A percentile compares a stretch with the other conserved stretches of the same genome.
Evolutionary conservation across 345 rosid species (phyloP).

Genomic region (Anastatica hierochuntica): DNA sequence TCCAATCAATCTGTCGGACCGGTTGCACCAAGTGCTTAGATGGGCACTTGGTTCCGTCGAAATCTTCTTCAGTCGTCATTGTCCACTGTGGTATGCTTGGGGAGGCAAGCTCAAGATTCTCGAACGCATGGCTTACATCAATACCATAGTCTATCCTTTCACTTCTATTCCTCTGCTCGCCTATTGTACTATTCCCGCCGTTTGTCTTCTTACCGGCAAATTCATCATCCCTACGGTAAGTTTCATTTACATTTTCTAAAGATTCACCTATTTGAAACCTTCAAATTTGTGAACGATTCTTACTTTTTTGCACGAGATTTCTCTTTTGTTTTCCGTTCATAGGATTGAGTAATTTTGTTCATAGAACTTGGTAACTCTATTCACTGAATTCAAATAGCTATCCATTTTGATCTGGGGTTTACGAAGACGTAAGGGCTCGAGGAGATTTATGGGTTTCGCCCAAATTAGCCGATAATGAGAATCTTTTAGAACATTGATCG

Average conservation of each 20-base stretch:
- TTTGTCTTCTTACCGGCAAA: conserved; percentile 92
- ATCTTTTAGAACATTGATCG: too few relatives aligned
- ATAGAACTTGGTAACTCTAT: too few relatives aligned
- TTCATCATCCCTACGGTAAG: conserved; percentile 88
- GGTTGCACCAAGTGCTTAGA: conserved; percentile 89
- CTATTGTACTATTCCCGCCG: conserved; percentile 84
- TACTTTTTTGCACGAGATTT: too few relatives aligned
- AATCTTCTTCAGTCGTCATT: conserved; percentile 89
- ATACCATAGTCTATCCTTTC: conserved; percentile 88
- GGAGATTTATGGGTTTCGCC: too few relatives aligned
- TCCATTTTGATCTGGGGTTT: too few relatives aligned
- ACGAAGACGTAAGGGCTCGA: too few relatives aligned
- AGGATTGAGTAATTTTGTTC: too few relatives aligned
- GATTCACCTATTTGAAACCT: too few relatives aligned
- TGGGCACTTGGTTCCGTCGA: conserved; percentile 98
- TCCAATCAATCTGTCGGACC: conserved; percentile 85
- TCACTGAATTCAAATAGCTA: too few relatives aligned
- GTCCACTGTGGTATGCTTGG: conserved; percentile 91
- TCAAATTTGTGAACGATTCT: too few relatives aligned
- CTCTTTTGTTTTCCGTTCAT: too few relatives aligned
- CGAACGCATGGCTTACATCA: conserved; percentile 79
- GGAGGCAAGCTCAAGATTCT: conserved; percentile 91
- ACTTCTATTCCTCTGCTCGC: conserved; percentile 91
- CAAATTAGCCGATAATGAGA: too few relatives aligned
- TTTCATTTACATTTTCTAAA: neutral